Conservation (phyloP, 2,329 filamentous ascomycete genomes). For the Ploettnerulaceae sp. region DNA sequence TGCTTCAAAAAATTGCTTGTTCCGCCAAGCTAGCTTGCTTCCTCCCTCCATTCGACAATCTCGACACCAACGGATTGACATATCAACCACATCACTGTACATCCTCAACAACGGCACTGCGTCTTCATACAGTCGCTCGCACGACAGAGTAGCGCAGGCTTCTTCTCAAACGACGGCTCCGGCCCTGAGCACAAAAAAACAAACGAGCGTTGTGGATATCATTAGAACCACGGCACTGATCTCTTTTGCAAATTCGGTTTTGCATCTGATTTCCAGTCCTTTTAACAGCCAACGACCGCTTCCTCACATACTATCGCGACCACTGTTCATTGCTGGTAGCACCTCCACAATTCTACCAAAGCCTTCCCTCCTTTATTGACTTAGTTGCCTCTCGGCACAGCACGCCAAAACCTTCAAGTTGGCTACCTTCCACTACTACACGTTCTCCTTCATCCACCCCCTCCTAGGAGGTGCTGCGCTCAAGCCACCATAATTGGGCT, state of each 20-base stretch:
- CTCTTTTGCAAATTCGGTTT: background rate
- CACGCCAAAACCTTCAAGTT: conserved; percentile 30
- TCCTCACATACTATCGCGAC: no score
- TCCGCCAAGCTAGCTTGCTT: background rate
- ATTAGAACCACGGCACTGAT: background rate
- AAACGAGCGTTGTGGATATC: background rate
- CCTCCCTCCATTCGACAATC: background rate
- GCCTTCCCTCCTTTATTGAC: no score
- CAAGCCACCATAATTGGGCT: conserved; percentile 87
- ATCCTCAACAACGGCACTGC: background rate
- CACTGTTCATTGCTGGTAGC: no score
- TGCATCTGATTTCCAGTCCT: no score
- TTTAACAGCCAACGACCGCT: no score
- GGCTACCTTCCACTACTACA: conserved; percentile 54
- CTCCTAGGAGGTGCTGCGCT: conserved; percentile 94
- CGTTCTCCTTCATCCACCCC: conserved; percentile 75
- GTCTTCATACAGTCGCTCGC: background rate
- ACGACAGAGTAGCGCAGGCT: conserved; percentile 1
- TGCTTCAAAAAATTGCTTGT: background rate
- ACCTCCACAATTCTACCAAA: no score
- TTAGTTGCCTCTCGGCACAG: no score
- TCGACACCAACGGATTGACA: conserved; percentile 10
- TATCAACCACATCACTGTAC: conserved; percentile 12
- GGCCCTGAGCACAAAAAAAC: conserved; percentile 7
- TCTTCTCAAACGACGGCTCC: conserved; percentile 8